Evolutionary conservation across 1,284 basidiomycete genomes (phyloP).

Genomic region (Hemileia vastatrix): DNA sequence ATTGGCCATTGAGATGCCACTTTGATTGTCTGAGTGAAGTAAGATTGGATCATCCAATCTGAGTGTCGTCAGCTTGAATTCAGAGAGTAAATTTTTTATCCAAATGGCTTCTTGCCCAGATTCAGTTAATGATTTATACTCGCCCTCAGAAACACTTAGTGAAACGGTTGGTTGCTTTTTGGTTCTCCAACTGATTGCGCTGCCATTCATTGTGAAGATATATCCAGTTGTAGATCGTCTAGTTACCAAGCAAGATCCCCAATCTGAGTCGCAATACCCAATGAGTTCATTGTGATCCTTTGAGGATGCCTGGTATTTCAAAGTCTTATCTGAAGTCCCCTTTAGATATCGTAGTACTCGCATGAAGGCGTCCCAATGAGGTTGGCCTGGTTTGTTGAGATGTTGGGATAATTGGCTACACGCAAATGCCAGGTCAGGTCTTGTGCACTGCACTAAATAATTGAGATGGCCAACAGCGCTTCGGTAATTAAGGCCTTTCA

Average conservation of each 20-base stretch:
- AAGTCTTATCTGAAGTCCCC: not conserved
- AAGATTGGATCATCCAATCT: too few relatives aligned
- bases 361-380: slow-evolving; percentile 1
- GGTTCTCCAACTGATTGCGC: not conserved
- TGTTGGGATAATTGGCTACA: slow-evolving; percentile 1
- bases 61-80: too few relatives aligned
- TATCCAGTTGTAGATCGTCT: not conserved
- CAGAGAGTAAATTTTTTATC: too few relatives aligned
- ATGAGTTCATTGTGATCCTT: too few relatives aligned
- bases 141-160: not conserved
- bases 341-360: slow-evolving; percentile 3
- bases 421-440: slow-evolving; percentile 1
- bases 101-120: too few relatives aligned
- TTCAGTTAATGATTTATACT: too few relatives aligned
- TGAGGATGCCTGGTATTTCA: too few relatives aligned
- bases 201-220: not conserved
- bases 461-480: not conserved
- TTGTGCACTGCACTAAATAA: not conserved
- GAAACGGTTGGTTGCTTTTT: not conserved
- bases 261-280: too few relatives aligned
- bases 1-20: too few relatives aligned
- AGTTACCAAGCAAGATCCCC: not conserved
- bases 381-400: not conserved
- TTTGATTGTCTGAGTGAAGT: too few relatives aligned
- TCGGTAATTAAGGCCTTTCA: not conserved